phyloP scores from a whole-genome alignment of 805 yeast genomes.

The Pichia occidentalis region DNA sequence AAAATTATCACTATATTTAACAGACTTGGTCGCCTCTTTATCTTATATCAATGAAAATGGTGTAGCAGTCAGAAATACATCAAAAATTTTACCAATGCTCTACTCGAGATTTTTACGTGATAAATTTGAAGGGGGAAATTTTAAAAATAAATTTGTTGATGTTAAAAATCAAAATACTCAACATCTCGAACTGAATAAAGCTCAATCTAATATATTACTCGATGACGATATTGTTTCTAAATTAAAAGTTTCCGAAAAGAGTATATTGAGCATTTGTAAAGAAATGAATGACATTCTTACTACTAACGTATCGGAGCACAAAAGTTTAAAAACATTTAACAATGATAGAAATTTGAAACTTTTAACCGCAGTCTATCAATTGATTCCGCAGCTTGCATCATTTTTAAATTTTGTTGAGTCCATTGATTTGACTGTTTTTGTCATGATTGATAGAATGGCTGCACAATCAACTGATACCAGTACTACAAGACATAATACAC shows the following conservation, averaged over 20 bases:
- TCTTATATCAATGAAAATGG: constrained; percentile 3
- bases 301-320: constrained; percentile 30
- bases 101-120: constrained; percentile 63
- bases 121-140: constrained; percentile 71
- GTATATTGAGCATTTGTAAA: constrained; percentile 33
- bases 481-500: constrained; percentile 18
- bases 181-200: constrained; percentile 19
- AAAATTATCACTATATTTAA: constrained; percentile 3
- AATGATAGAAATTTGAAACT: constrained; percentile 46
- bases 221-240: constrained; percentile 41
- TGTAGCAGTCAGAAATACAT: constrained; percentile 7
- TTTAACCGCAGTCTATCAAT: constrained; percentile 46
- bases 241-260: constrained; percentile 32
- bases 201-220: constrained; percentile 36
- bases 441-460: constrained; percentile 27
- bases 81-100: constrained; percentile 47
- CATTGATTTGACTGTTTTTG: constrained; percentile 52
- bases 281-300: constrained; percentile 38
- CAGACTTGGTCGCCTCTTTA: neutral
- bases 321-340: constrained; percentile 19
- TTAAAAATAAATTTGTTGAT: constrained; percentile 61
- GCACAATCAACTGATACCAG: constrained; percentile 9
- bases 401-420: constrained; percentile 51
- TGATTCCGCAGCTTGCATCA: constrained; percentile 41
- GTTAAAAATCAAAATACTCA: constrained; percentile 25